Evolutionary conservation across 495 filamentous ascomycete species (phyloP), one percentile per base, ranked within the genome.

Genomic region (Aspergillus wentii): DNA sequence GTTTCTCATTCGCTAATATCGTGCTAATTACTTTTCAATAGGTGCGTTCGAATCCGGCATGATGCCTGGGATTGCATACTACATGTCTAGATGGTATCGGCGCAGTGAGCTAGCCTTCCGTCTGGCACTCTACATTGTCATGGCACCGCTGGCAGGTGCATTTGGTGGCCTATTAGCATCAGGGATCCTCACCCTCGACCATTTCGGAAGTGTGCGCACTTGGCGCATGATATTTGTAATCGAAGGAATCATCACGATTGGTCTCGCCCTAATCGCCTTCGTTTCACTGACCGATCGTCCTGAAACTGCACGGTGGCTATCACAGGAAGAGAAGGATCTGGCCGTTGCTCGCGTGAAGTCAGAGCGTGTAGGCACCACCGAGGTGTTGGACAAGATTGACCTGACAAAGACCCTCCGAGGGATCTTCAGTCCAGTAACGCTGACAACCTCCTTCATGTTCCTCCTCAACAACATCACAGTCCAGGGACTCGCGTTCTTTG

Each of bases 181-280:
- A 4, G 81, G 56, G 1, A 73, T 75, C 25, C 51, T 74, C 4
- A 66, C 54, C 1, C 54, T 75, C 0, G 51, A 63, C 30, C 47
- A 64, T 42, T 68, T 72, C 29, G 69, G 69, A 6, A 42, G 56
- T 34, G 49, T 74, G 1, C 51, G 52, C 19, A 78, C 69, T 17
- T 90, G 86, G 86, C 68, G 82, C 9, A 71, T 88, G 21, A 69
- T 91, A 16, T 89, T 90, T 54, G 69, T 86, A 8, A 79, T 86
- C 17, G 86, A 91, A 52, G 86, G 86, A 1, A 60, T 88, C 6
- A 80, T 86, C 21, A 81, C 75, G 0, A 68, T 86, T 38, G 35
- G 78, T 3, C 60, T 85, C 2, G 77, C 74, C 1, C 30, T 79
- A 3, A 41, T 80, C 11, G 68, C 72, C 1, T 89, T 69, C 30